Conservation (phyloP, 306 rosid genomes). For the Prunus fruticosa region DNA sequence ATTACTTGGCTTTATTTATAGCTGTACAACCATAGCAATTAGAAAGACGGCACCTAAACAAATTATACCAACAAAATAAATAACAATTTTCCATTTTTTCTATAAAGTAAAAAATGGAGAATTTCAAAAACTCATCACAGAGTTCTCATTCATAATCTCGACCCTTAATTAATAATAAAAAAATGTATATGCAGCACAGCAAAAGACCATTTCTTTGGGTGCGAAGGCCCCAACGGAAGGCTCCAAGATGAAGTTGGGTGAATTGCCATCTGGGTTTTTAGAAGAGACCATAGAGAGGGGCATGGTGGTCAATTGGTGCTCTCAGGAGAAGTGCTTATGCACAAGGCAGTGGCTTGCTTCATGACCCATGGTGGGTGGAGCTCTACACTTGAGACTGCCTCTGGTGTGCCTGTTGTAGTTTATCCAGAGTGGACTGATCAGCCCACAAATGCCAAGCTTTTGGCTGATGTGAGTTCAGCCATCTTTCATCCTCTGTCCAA, state of each 20-base stretch:
- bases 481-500: too few relatives aligned
- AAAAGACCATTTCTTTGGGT: conserved; percentile 60
- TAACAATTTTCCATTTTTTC: too few relatives aligned
- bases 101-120: too few relatives aligned
- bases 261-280: conserved; percentile 27
- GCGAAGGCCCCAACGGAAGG: conserved; percentile 24
- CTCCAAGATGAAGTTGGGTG: not conserved
- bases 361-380: conserved; percentile 72
- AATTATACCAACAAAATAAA: too few relatives aligned
- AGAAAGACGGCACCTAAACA: too few relatives aligned
- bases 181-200: too few relatives aligned
- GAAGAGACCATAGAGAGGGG: conserved; percentile 39
- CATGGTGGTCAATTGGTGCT: conserved; percentile 53
- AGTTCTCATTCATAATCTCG: too few relatives aligned
- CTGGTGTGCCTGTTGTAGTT: conserved; percentile 53
- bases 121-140: too few relatives aligned
- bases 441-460: conserved; percentile 48
- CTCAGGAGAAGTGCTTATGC: conserved; percentile 60
- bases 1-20: too few relatives aligned
- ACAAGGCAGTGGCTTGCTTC: conserved; percentile 53
- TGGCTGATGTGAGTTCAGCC: conserved; percentile 32
- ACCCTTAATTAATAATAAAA: too few relatives aligned
- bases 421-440: conserved; percentile 63
- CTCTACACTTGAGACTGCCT: conserved; percentile 40
- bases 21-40: too few relatives aligned